Evolutionary conservation across 352 stramenopile genomes (phyloP), one percentile per base, ranked within the genome.

Genomic region (Achlya hypogyna): DNA sequence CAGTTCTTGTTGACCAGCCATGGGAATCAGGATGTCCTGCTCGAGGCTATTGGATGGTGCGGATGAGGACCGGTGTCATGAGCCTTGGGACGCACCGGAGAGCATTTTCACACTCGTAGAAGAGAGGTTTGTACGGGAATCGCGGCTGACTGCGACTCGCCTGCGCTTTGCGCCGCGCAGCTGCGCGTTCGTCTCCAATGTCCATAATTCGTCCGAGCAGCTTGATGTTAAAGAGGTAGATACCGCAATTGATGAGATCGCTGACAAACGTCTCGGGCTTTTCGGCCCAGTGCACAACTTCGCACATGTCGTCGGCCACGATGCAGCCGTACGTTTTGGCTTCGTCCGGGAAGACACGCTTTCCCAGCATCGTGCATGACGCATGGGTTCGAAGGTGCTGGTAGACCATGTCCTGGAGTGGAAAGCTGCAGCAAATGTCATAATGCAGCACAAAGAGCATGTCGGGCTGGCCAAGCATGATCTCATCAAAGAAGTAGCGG

Each of bases 231-330:
- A 95, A 88, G 23, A 95, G 75, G 72, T 95, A 95, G 68, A 95
- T 88, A 14, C 87, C 87, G 52, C 87, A 95, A 71, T 95, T 95
- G 76, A 95, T 95, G 47, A 94, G 88, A 70, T 95, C 85, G 69
- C 87, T 95, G 43, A 95, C 87, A 70, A 95, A 95, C 5, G 87
- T 93, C 72, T 93, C 82, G 12, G 87, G 87, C 49, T 95, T 95
- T 60, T 95, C 87, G 8, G 87, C 87, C 87, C 87, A 95, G 54
- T 95, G 87, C 25, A 95, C 69, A 32, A 95, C 89, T 77, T 95
- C 84, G 49, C 89, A 91, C 16, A 72, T 84, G 29, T 78, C 64
- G 53, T 95, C 85, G 22, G 78, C 77, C 35, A 95, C 87, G 8
- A 95, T 74, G 69, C 87, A 95, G 28, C 87, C 87, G 66, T 95